Evolutionary conservation across 1,284 basidiomycete genomes (phyloP).

Genomic region (Jaminaea rosea): DNA sequence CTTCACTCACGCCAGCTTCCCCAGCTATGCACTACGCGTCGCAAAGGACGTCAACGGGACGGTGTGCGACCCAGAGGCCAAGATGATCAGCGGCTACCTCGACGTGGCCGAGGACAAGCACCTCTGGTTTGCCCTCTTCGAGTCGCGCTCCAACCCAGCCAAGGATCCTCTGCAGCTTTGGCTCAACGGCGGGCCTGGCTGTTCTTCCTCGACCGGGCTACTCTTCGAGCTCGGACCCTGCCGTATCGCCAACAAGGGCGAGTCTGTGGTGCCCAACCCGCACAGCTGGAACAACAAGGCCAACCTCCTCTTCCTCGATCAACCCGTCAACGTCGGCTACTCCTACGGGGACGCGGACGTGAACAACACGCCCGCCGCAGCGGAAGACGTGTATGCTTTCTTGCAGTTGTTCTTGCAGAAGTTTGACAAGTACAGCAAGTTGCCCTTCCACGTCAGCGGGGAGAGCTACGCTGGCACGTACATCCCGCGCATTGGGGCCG

Average conservation of each 20-base stretch:
- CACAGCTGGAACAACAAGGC: conserved; percentile 69
- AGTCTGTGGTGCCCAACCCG: conserved; percentile 53
- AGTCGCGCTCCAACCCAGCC: conserved; percentile 63
- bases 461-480: conserved; percentile 60
- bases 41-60: conserved; percentile 46
- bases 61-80: conserved; percentile 70
- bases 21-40: conserved; percentile 62
- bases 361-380: conserved; percentile 63
- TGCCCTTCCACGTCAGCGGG: conserved; percentile 49
- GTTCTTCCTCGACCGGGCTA: conserved; percentile 50
- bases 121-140: conserved; percentile 83
- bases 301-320: conserved; percentile 68
- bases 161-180: conserved; percentile 75
- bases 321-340: conserved; percentile 70
- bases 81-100: conserved; percentile 74
- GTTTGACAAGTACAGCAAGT: conserved; percentile 41
- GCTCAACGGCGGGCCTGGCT: conserved; percentile 73
- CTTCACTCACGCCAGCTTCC: conserved; percentile 64
- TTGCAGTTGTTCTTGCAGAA: conserved; percentile 69
- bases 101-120: conserved; percentile 77
- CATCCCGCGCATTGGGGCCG: conserved; percentile 38
- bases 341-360: conserved; percentile 69
- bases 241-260: conserved; percentile 60
- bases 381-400: conserved; percentile 80
- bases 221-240: conserved; percentile 85